Evolutionary conservation across 2,329 filamentous ascomycete genomes (phyloP).

Genomic region (Trichoderma polysporum): DNA sequence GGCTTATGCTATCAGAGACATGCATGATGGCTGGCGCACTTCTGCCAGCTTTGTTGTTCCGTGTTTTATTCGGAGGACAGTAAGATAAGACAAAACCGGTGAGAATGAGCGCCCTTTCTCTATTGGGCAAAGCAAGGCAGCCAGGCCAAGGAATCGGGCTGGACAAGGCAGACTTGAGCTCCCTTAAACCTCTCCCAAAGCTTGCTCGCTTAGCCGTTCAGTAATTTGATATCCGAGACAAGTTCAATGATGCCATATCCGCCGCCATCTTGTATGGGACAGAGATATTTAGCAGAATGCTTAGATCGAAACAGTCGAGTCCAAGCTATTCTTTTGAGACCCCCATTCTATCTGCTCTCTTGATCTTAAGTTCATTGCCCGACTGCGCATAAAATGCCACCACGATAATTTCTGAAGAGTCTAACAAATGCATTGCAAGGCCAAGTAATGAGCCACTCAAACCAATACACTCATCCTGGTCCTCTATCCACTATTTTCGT

Average conservation of each 20-base stretch:
- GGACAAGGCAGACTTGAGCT: background rate
- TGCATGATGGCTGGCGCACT: slow-evolving; percentile 18
- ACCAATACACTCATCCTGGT: background rate
- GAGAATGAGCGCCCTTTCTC: background rate
- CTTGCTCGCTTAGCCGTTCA: background rate
- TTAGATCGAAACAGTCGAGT: background rate
- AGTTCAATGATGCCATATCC: background rate
- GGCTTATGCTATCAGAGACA: slow-evolving; percentile 18
- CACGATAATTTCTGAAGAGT: background rate
- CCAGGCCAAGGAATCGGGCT: background rate
- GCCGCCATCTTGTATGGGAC: background rate
- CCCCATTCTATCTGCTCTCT: background rate
- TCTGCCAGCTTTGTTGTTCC: background rate
- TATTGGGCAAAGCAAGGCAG: background rate
- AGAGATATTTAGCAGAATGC: too few relatives aligned
- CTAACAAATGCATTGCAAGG: background rate
- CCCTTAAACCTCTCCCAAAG: background rate
- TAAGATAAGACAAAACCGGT: slow-evolving; percentile 1
- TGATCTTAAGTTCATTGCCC: background rate
- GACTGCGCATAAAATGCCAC: background rate
- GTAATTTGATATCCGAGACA: too few relatives aligned
- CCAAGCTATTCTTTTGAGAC: background rate
- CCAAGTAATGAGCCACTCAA: background rate
- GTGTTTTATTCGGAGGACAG: background rate
- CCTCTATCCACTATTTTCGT: background rate